Base-by-base conservation (phyloP, 306 rosid species). In the Pyrus betulifolia region DNA sequence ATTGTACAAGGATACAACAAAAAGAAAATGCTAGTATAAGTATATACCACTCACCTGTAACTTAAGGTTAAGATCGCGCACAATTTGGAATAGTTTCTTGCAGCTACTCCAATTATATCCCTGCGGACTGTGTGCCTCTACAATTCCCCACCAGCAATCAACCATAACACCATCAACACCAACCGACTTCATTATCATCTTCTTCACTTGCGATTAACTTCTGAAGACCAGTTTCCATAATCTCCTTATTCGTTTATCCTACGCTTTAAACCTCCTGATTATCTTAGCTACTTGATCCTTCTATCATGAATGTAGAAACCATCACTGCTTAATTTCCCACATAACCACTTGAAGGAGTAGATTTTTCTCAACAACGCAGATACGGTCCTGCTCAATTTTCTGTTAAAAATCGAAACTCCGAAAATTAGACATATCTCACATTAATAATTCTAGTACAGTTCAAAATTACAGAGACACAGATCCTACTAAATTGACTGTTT, bases 71-170 rank as follows among this genome's bases (percentile, higher is more conserved):
- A 93, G 88, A 46, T 85, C 94, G 61, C 80, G 94, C 73, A 89
- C 87, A 77, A 90, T 93, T 84, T 90, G 96, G 82, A 93, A 93
- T 76, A 93, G 96, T 35, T 77, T 86, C 82, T 83, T 93, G 84
- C 90, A 93, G 61, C 97, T 96, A 83, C 74, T 85, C 96, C 97
- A 93, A 60, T 89, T 89, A 84, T 93, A 93, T 71, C 77, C 88
- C 64, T 85, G 94, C 4, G n/a, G n/a, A n/a, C n/a, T n/a, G n/a
- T n/a, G n/a, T n/a, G n/a, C n/a, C n/a, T n/a, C n/a, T n/a, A n/a
- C n/a, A n/a, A n/a, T n/a, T n/a, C n/a, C n/a, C n/a, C n/a, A n/a
- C n/a, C n/a, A n/a, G n/a, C n/a, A n/a, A n/a, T n/a, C n/a, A n/a
- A n/a, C n/a, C n/a, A n/a, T n/a, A n/a, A n/a, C n/a, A n/a, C n/a